phyloP scores from a whole-genome alignment of 2,329 filamentous ascomycete species.

The Chaetomium sp. region DNA sequence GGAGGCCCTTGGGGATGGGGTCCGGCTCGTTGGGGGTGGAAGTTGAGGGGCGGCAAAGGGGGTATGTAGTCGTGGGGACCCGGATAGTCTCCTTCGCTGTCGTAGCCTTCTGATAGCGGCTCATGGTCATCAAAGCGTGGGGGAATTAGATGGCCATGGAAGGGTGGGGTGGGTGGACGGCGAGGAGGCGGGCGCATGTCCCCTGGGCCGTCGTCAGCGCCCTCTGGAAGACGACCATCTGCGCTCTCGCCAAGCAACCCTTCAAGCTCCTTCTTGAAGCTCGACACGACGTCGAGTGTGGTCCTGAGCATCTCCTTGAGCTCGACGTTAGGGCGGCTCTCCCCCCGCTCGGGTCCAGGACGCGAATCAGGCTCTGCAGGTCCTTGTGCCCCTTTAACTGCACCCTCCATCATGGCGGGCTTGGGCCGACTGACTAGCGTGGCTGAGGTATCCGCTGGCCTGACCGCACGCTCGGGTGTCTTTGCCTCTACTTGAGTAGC shows the following conservation, averaged over 20 bases:
- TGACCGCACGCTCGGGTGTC: too few species aligned
- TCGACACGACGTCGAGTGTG: conserved; percentile 22
- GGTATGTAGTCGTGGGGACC: neutral
- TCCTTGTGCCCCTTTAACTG: neutral
- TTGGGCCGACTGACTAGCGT: neutral
- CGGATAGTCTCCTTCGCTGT: neutral
- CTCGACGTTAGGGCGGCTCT: neutral
- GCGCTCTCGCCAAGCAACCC: conserved; percentile 16
- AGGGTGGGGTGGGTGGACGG: neutral
- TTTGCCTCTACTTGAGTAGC: neutral
- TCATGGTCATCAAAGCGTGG: too few species aligned
- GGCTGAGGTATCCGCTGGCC: neutral
- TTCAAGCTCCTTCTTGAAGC: conserved; percentile 27
- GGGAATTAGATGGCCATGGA: too few species aligned
- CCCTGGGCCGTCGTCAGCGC: neutral
- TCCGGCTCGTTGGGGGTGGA: too few species aligned
- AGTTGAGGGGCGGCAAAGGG: neutral
- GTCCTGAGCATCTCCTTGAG: conserved; percentile 22
- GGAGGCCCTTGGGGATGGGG: neutral
- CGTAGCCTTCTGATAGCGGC: neutral
- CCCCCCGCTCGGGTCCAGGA: neutral
- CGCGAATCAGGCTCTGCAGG: neutral
- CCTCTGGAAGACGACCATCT: neutral
- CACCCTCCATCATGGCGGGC: neutral
- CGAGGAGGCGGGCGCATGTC: neutral